These are phyloP conservation scores for Allium fistulosum DNA, from an alignment of 106 monocot genomes.

Conservation along the genomic window DNA sequence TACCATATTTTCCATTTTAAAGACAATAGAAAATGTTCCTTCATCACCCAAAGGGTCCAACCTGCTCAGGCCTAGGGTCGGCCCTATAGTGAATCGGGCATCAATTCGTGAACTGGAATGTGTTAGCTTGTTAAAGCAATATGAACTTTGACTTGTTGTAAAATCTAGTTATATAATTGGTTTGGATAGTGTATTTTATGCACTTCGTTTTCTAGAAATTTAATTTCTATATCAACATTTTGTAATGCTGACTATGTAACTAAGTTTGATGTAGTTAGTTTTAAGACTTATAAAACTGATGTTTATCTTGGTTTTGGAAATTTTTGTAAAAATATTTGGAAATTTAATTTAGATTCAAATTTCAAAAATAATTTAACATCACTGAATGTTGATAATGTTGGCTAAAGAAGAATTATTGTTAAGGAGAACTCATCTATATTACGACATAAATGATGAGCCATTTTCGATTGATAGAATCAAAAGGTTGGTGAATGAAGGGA, in stretches of 20 bases:
- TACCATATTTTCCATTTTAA: too few species aligned
- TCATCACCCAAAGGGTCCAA: too few species aligned
- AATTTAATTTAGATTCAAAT: neutral
- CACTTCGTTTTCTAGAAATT: conserved; percentile 4
- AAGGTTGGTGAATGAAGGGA: conserved; percentile 1
- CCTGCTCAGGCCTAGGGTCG: too few species aligned
- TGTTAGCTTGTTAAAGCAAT: neutral
- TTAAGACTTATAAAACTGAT: neutral
- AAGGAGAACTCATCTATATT: neutral
- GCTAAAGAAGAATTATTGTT: neutral
- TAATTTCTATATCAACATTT: neutral
- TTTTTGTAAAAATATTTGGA: neutral
- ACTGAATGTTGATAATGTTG: neutral
- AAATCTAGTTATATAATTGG: neutral
- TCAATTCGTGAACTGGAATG: neutral
- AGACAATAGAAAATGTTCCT: too few species aligned
- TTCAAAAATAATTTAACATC: neutral
- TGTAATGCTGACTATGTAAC: neutral
- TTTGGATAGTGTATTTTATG: conserved; percentile 1
- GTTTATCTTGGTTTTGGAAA: neutral
- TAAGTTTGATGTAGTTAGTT: neutral
- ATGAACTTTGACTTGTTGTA: neutral
- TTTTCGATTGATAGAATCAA: neutral
- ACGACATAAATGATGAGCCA: neutral
- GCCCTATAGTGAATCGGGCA: neutral